Conservation (phyloP, 768 basidiomycete species). For the Kwoniella pini region DNA sequence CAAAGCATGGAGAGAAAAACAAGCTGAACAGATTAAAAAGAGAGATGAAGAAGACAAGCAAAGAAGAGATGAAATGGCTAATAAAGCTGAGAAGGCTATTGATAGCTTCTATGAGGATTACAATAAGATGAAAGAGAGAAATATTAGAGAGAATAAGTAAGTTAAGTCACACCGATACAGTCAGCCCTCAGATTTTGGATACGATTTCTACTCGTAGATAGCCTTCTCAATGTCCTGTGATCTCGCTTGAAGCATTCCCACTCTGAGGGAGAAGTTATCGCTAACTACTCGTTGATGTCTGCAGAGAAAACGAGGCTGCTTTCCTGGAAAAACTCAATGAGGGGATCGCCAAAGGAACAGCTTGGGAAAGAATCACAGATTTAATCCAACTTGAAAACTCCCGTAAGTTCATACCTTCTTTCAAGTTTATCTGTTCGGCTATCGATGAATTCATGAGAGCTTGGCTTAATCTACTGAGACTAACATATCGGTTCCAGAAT, state of each 20-base stretch:
- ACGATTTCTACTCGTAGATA: no score
- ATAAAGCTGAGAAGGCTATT: constrained; percentile 41
- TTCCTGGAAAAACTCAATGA: constrained; percentile 73
- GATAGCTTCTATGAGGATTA: constrained; percentile 58
- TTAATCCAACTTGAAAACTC: constrained; percentile 88
- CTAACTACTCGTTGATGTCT: neutral
- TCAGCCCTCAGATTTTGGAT: no score
- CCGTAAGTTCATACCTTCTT: constrained; percentile 53
- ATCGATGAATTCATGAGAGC: no score
- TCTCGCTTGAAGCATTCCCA: no score
- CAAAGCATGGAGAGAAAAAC: constrained; percentile 85
- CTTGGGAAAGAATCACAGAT: constrained; percentile 91
- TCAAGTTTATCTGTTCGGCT: no score
- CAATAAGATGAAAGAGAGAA: constrained; percentile 80
- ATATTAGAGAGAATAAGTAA: constrained; percentile 94
- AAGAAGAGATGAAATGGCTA: constrained; percentile 27
- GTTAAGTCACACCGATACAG: constrained; percentile 43
- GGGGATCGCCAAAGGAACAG: constrained; percentile 81
- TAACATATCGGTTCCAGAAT: no score
- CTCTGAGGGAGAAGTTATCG: no score
- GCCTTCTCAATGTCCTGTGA: no score
- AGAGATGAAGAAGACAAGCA: constrained; percentile 67
- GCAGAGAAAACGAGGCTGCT: constrained; percentile 81
- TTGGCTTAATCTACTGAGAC: no score
- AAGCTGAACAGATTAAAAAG: constrained; percentile 75